phyloP scores from a whole-genome alignment of 345 rosid genomes.

The Dimocarpus longan region DNA sequence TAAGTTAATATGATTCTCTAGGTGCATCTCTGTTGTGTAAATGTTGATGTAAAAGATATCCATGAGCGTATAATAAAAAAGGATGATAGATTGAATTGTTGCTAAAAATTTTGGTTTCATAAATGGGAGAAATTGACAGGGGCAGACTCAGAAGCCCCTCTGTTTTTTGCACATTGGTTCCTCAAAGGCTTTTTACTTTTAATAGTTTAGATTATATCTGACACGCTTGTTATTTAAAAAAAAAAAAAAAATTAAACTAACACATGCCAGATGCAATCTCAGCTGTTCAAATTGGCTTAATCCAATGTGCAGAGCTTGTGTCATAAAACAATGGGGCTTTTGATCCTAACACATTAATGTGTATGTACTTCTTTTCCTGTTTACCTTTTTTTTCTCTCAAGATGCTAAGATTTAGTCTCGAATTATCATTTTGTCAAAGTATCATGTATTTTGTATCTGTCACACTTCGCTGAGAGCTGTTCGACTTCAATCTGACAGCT shows the following conservation, averaged over 20 bases:
- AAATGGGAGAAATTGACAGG: not conserved
- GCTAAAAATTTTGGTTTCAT: not conserved
- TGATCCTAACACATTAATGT: not conserved
- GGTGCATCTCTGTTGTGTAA: not conserved
- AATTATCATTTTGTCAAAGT: not conserved
- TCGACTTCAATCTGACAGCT: not conserved
- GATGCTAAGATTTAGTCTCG: not conserved
- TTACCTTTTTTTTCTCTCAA: not conserved
- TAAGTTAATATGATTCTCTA: not conserved
- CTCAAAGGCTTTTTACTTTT: no score
- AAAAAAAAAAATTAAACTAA: no score
- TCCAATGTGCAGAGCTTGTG: not conserved
- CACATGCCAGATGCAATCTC: not conserved
- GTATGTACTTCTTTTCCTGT: not conserved
- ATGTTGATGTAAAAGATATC: not conserved
- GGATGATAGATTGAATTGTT: slow-evolving; percentile 1
- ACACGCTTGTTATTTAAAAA: not conserved
- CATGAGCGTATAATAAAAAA: not conserved
- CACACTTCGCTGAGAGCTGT: not conserved
- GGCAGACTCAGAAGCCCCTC: not conserved
- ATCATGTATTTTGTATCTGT: not conserved
- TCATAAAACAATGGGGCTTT: not conserved
- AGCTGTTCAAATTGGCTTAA: not conserved
- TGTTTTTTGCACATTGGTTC: not conserved
- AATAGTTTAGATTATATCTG: not conserved